Percentiles rank a stretch among this genome's conserved stretches.
Evolutionary conservation across 768 basidiomycete species (phyloP).

Genomic region (Lactarius hengduanensis): DNA sequence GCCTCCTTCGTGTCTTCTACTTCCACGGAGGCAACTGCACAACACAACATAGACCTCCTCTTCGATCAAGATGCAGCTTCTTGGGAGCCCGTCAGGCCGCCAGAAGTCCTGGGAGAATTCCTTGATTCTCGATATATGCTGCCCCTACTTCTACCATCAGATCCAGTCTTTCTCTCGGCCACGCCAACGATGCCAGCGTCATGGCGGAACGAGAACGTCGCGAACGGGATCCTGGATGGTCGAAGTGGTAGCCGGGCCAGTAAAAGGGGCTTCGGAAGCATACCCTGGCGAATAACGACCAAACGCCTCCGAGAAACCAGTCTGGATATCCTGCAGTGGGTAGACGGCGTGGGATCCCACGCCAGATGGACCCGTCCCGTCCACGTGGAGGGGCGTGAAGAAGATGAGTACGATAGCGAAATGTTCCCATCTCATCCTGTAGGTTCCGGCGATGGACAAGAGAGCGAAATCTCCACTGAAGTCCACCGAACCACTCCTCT

Average conservation of each 20-base stretch:
- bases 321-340: constrained; percentile 60
- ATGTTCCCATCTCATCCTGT: constrained; percentile 33
- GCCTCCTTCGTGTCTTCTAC: constrained; percentile 32
- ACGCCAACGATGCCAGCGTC: constrained; percentile 50
- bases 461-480: constrained; percentile 37
- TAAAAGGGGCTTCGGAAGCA: constrained; percentile 39
- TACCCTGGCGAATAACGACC: constrained; percentile 60
- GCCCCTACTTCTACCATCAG: constrained; percentile 78
- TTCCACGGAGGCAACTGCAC: constrained; percentile 37
- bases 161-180: constrained; percentile 74
- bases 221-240: constrained; percentile 32
- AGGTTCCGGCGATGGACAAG: constrained; percentile 35
- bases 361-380: constrained; percentile 57
- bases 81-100: constrained; percentile 78
- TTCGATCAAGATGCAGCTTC: constrained; percentile 72
- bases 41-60: constrained; percentile 70
- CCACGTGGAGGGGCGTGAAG: constrained; percentile 37
- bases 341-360: constrained; percentile 64
- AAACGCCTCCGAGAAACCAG: constrained; percentile 61
- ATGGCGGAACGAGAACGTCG: constrained; percentile 37
- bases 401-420: constrained; percentile 41
- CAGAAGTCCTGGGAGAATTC: constrained; percentile 85
- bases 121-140: constrained; percentile 94
- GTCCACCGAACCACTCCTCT: constrained; percentile 54
- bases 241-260: constrained; percentile 41